A percentile compares a stretch with the other conserved stretches of the same genome.
These are phyloP conservation scores for Spergularia marina DNA, from an alignment of 148 eudicot genomes.

Conservation along the genomic window DNA sequence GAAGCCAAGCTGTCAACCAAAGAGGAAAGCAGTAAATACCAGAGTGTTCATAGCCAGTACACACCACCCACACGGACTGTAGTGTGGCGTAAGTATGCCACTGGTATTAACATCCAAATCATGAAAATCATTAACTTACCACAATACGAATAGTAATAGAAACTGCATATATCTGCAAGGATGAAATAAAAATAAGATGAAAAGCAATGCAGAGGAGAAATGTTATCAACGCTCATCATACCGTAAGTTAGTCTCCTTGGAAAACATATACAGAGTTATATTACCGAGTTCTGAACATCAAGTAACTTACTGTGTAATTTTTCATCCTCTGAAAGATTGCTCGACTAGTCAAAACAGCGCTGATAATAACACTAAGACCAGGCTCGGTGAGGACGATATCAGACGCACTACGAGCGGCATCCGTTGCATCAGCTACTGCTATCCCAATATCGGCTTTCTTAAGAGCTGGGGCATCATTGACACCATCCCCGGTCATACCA, in stretches of 20 bases:
- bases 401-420: slow-evolving; percentile 99
- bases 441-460: slow-evolving; percentile 99
- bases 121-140: slow-evolving; percentile 49
- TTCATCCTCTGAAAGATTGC: slow-evolving; percentile 99
- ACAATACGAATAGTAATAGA: slow-evolving; percentile 98
- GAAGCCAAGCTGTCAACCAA: slow-evolving; percentile 78
- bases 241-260: background rate
- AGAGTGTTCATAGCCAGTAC: background rate
- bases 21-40: background rate
- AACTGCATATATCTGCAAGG: slow-evolving; percentile 90
- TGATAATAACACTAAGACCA: slow-evolving; percentile 93
- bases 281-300: background rate
- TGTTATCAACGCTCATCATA: background rate
- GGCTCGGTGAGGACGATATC: slow-evolving; percentile 99
- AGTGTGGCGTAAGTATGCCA: background rate
- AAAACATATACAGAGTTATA: background rate
- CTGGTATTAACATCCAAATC: background rate
- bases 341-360: slow-evolving; percentile 97
- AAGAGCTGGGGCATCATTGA: slow-evolving; percentile 97
- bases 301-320: slow-evolving; percentile 72
- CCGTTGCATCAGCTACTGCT: slow-evolving; percentile 99
- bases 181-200: background rate
- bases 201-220: background rate
- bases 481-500: slow-evolving; percentile 99
- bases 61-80: background rate